Evolutionary conservation across 495 filamentous ascomycete genomes (phyloP).

Genomic region (Xylaria castorea): DNA sequence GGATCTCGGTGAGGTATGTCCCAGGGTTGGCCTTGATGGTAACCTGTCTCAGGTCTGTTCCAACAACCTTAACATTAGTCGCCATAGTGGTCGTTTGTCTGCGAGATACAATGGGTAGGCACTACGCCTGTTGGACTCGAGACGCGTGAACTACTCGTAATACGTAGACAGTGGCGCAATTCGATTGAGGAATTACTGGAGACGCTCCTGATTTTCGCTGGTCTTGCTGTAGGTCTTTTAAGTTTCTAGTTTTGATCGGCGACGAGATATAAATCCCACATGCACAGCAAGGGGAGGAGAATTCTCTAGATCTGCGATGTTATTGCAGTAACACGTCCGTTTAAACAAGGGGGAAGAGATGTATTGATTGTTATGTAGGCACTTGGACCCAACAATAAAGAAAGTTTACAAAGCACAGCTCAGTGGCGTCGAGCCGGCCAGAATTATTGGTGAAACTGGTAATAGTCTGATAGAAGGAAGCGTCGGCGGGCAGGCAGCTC

Average conservation of each 20-base stretch:
- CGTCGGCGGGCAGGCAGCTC: constrained; percentile 30
- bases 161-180: background rate
- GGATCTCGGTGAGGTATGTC: constrained; percentile 79
- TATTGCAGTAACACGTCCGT: background rate
- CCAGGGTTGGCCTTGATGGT: constrained; percentile 84
- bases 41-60: constrained; percentile 71
- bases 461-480: background rate
- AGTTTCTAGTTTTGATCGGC: background rate
- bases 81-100: constrained; percentile 63
- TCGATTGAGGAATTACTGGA: background rate
- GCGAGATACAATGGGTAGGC: background rate
- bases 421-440: background rate
- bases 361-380: background rate
- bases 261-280: background rate
- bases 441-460: background rate
- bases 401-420: background rate
- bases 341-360: background rate
- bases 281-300: background rate
- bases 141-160: background rate
- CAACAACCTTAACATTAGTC: constrained; percentile 87
- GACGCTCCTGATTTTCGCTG: background rate
- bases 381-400: background rate
- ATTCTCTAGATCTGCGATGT: background rate
- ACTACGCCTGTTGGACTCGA: background rate
- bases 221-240: background rate